Conservation (phyloP, 305 asterid genomes). For the Lippia alba region DNA sequence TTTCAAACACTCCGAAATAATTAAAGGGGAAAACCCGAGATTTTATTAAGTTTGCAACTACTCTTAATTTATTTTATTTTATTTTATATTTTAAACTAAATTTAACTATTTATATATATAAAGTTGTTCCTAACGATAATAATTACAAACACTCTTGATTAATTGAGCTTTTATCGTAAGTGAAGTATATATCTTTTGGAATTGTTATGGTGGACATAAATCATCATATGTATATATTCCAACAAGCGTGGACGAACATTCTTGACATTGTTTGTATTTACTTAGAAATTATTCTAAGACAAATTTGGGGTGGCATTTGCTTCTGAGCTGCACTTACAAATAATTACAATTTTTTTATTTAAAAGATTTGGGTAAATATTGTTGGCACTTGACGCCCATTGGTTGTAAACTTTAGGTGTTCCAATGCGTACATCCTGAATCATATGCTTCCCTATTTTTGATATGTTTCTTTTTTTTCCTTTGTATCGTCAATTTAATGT, state of each 20-base stretch:
- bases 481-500: background rate
- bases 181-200: no score
- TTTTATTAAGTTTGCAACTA: no score
- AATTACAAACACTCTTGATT: no score
- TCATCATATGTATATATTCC: slow-evolving; percentile 19
- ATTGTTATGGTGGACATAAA: no score
- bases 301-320: slow-evolving; percentile 35
- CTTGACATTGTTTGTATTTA: slow-evolving; percentile 7
- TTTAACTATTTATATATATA: no score
- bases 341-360: slow-evolving; percentile 31
- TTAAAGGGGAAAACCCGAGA: no score
- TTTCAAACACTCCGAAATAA: no score
- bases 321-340: slow-evolving; percentile 32
- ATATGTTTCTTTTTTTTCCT: background rate
- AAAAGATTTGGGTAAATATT: slow-evolving; percentile 19
- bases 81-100: no score
- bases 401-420: background rate
- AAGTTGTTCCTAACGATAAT: no score
- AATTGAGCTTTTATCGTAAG: no score
- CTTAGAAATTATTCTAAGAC: slow-evolving; percentile 12
- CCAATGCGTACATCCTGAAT: background rate
- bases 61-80: no score
- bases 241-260: slow-evolving; percentile 38
- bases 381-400: slow-evolving; percentile 31
- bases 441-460: slow-evolving; percentile 3